Base-by-base conservation (phyloP, 352 stramenopile genomes). In the Globisporangium barbulae region DNA sequence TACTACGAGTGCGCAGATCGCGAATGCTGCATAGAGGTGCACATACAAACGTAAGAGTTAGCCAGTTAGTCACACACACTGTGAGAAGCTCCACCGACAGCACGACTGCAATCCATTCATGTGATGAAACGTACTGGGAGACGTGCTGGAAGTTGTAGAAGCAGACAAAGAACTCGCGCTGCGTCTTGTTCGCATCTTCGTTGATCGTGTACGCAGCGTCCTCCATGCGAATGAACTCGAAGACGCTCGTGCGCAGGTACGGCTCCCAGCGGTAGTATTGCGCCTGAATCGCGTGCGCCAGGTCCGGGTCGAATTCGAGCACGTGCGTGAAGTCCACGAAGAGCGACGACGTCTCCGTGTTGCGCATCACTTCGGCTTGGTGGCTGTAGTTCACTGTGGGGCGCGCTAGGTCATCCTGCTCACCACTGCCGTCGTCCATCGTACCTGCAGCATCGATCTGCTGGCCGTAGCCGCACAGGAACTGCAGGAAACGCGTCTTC, bases 101-200 rank as follows among this genome's bases (percentile, higher is more conserved):
- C 35, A 41, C 28, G 8, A 21, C 8, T 9, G 15, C 22, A 19
- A 59, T 22, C 10, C 7, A 21, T 1, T 67, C 25, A 58, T 59
- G 53, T 37, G 12, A 7, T 21, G n/a, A 45, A 5, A 78, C 76
- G 59, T 79, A 91, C 83, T 91, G 82, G 1, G 84, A 91, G 33
- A 93, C 84, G 56, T 93, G 82, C 61, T 91, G 84, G 65, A 95
- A 94, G 69, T 95, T 95, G 77, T 95, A 95, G 63, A 95, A 95
- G 64, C 86, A 94, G 30, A 95, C 87, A 52, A 95, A 95, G 54
- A 93, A 93, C 70, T 95, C 87, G 44, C 86, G 66, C 58, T 84
- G 84, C 19, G 78, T 82, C 71, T 90, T 91, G 70, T 83, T 85
- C 65, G 84, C 84, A 68, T 93, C 84, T 30, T 93, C 84, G 47